Evolutionary conservation across 345 rosid genomes (phyloP), one percentile per base, ranked within the genome.

Genomic region (Citrus medica): DNA sequence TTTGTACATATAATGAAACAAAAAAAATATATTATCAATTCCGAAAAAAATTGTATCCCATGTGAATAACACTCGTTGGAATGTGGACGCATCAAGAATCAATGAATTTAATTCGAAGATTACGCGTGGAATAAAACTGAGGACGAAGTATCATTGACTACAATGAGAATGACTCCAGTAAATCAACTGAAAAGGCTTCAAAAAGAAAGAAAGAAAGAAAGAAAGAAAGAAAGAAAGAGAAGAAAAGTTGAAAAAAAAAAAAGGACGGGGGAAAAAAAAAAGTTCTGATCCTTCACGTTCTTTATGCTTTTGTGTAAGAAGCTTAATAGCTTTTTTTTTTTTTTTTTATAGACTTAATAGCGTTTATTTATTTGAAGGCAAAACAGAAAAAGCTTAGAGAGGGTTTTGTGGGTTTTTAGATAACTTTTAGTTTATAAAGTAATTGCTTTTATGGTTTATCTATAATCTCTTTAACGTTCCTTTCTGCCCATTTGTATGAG

Each of bases 231-330:
- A 14, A 42, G 16, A 55, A 22, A 21, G 27, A 33, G 19, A 22
- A 53, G 22, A 53, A 53, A 40, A 42, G 51, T 10, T 25, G 35
- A 16, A 1, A 37, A 7, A 25, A 19, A 9, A n/a, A 77, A 14
- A 13, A 48, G 6, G 9, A n/a, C 0, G 0, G 16, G 16, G 16
- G 38, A 55, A 46, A 48, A 48, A 60, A 48, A 68, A 24, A 42
- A 62, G 37, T 74, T 83, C 81, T 80, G 86, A 81, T 83, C 85
- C 82, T 72, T 83, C 88, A 83, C 90, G 89, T 82, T 87, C 89
- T 84, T 87, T 87, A 66, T 83, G 85, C 90, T 86, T 85, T 81
- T 72, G 38, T 67, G 69, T 70, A 35, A 21, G 69, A 75, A 61
- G 55, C 48, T 40, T 77, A 59, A 19, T 6, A 5, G 58, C 58